Percentiles rank a stretch among this genome's conserved stretches.
Conservation (phyloP, 2,329 filamentous ascomycete genomes). For the Colletotrichum viniferum region DNA sequence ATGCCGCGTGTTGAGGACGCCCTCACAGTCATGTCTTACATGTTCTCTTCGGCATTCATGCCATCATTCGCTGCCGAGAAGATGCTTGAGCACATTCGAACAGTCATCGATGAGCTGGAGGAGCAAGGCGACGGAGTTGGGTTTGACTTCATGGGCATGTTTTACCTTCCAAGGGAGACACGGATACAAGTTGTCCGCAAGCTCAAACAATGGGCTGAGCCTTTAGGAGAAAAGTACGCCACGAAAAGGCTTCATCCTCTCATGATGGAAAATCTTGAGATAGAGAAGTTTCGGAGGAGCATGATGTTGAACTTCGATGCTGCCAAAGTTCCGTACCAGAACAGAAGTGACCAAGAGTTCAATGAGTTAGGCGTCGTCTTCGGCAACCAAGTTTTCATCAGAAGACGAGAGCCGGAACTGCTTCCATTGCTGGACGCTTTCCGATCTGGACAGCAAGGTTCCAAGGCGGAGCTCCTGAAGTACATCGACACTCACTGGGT, state of each 20-base stretch:
- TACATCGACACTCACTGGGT: constrained; percentile 23
- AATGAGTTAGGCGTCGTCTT: background rate
- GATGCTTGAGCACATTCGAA: constrained; percentile 21
- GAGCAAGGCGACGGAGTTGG: background rate
- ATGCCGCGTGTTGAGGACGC: constrained; percentile 1
- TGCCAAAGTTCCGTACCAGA: background rate
- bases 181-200: constrained; percentile 16
- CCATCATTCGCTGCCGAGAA: constrained; percentile 22
- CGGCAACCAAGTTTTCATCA: background rate
- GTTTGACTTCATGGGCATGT: constrained; percentile 11
- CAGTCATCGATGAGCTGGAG: constrained; percentile 22
- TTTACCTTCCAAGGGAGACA: background rate
- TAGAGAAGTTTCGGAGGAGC: background rate
- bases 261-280: background rate
- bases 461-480: background rate
- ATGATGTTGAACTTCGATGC: background rate
- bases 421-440: background rate
- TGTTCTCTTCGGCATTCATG: constrained; percentile 22
- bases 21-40: constrained; percentile 23
- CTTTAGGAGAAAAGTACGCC: constrained; percentile 15
- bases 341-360: background rate
- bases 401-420: background rate
- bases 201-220: constrained; percentile 4
- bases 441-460: background rate
- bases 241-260: background rate